These are phyloP conservation scores for Penicillium longicatenatum DNA, from an alignment of 495 filamentous ascomycete genomes.

Conservation along the genomic window DNA sequence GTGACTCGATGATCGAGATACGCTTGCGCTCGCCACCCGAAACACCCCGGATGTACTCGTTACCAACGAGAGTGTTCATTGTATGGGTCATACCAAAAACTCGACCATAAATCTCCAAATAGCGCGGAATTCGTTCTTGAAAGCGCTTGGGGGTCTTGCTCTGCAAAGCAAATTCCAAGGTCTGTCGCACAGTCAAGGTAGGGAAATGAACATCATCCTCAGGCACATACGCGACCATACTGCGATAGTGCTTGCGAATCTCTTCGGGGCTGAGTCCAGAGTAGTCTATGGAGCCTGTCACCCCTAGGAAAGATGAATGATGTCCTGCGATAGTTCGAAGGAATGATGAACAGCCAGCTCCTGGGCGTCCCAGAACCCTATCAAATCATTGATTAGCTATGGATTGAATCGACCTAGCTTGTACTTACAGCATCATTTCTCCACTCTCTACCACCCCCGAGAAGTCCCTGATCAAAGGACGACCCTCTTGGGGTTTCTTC, in stretches of 20 bases:
- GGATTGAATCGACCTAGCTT: not conserved
- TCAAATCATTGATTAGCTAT: not conserved
- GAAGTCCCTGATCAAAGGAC: conserved; percentile 49
- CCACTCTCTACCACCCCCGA: conserved; percentile 66
- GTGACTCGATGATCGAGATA: conserved; percentile 51
- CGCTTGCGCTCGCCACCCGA: conserved; percentile 83
- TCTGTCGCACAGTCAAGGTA: conserved; percentile 80
- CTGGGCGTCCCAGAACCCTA: conserved; percentile 77
- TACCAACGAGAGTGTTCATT: conserved; percentile 78
- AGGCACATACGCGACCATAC: conserved; percentile 82
- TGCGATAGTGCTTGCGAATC: conserved; percentile 68
- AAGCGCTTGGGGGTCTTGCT: conserved; percentile 73
- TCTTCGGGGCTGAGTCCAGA: conserved; percentile 64
- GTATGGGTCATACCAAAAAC: conserved; percentile 90
- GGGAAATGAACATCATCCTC: conserved; percentile 84
- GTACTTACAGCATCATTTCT: conserved; percentile 75
- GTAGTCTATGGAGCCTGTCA: conserved; percentile 78
- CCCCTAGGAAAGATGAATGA: conserved; percentile 56
- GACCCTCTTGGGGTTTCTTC: conserved; percentile 33
- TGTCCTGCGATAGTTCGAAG: conserved; percentile 84
- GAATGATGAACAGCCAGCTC: conserved; percentile 85
- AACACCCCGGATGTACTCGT: conserved; percentile 80
- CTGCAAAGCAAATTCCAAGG: conserved; percentile 80
- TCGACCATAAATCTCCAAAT: conserved; percentile 69
- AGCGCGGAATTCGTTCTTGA: conserved; percentile 66